Conservation (phyloP, 2,329 filamentous ascomycete species). For the Fusarium sororula region DNA sequence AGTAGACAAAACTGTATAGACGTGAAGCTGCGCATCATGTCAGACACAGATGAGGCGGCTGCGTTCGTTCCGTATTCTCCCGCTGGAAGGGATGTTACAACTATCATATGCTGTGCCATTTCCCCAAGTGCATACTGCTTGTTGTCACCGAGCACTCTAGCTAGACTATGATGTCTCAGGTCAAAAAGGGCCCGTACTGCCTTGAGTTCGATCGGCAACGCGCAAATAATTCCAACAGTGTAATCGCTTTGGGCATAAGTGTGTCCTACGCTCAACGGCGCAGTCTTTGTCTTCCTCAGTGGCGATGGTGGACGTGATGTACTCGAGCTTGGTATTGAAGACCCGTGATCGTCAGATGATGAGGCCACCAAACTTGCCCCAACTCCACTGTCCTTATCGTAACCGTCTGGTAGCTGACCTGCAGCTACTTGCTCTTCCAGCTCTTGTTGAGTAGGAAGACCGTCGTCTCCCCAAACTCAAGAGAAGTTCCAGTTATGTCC, state of each 20-base stretch:
- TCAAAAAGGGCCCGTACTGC: neutral
- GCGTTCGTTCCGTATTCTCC: neutral
- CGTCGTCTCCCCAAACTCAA: neutral
- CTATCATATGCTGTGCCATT: neutral
- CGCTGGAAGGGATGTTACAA: neutral
- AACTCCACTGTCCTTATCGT: neutral
- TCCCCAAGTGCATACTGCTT: neutral
- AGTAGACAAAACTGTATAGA: neutral
- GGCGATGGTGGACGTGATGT: neutral
- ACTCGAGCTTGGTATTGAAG: neutral
- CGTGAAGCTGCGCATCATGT: neutral
- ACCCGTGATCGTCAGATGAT: fast-evolving
- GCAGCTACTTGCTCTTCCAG: too few relatives aligned
- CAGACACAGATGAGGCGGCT: neutral
- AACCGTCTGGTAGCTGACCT: too few relatives aligned
- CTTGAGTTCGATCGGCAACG: neutral
- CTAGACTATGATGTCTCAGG: fast-evolving
- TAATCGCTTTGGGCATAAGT: fast-evolving
- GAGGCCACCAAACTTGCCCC: fast-evolving
- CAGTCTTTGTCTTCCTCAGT: neutral
- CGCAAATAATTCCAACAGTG: neutral
- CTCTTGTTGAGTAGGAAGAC: too few relatives aligned
- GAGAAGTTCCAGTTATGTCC: neutral
- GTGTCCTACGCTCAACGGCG: fast-evolving
- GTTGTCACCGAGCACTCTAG: neutral